Evolutionary conservation across 148 eudicot species (phyloP).

Genomic region (Camellia lanceoleosa): DNA sequence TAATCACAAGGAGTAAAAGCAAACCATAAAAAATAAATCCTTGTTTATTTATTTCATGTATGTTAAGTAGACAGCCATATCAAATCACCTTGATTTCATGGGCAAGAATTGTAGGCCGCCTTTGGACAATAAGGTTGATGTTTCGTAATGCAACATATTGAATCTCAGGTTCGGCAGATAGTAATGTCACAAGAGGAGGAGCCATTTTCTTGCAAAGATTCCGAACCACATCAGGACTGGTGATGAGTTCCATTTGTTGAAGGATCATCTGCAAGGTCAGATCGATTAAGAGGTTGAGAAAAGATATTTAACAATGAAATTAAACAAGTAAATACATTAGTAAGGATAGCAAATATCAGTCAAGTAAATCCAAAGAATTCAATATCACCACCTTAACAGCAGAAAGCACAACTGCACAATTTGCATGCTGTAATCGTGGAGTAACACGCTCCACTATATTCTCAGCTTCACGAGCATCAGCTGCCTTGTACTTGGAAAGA

Average conservation of each 20-base stretch:
- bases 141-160: slow-evolving; percentile 96
- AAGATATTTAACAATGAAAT: background rate
- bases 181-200: slow-evolving; percentile 97
- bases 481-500: slow-evolving; percentile 89
- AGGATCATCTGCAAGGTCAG: slow-evolving; percentile 79
- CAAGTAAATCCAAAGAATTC: background rate
- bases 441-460: slow-evolving; percentile 98
- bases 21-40: background rate
- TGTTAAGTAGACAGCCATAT: background rate
- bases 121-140: slow-evolving; percentile 94
- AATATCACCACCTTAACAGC: slow-evolving; percentile 96
- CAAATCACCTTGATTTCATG: slow-evolving; percentile 91
- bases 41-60: background rate
- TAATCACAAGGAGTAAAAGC: background rate
- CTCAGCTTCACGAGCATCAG: slow-evolving; percentile 98
- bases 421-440: slow-evolving; percentile 95
- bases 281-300: background rate
- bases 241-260: slow-evolving; percentile 96
- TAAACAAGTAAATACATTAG: background rate
- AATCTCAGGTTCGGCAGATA: slow-evolving; percentile 99
- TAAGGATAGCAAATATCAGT: background rate
- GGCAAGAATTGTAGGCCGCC: slow-evolving; percentile 93
- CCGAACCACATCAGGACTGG: slow-evolving; percentile 88
- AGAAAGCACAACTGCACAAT: slow-evolving; percentile 98
- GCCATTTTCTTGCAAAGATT: slow-evolving; percentile 99